Evolutionary conservation across 768 basidiomycete genomes (phyloP), one percentile per base, ranked within the genome.

Genomic region (Hygrophoropsis aurantiaca): DNA sequence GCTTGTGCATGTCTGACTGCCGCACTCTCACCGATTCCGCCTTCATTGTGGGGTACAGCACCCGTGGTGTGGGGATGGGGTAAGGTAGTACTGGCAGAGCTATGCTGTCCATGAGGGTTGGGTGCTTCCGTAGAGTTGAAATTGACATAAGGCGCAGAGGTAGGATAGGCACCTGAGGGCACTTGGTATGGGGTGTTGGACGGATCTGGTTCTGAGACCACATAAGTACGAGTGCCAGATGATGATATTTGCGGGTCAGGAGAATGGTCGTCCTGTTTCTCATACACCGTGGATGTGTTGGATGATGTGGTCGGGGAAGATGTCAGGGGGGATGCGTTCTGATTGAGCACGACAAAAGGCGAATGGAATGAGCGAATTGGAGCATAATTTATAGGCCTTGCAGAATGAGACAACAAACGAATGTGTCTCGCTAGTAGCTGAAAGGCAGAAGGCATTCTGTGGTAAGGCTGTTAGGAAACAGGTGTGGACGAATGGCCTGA

Each of bases 131-230:
- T 67, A 27, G 75, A 42, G 11, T 64, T 46, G 63, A 66, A 73
- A 58, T 69, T 71, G 46, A 70, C 64, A 58, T 75, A 77, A 15
- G 81, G 70, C 2, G 72, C 62, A 18, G 77, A 74, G 24, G 72
- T 71, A 34, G 78, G 74, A 61, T 81, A 82, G 5, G 85, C 86
- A 54, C 87, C 86, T 10, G 80, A 78, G 2, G 86, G 86, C n/a
- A 89, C 84, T 54, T 77, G 70, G 55, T 86, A 87, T 25, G 79
- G 78, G 35, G 73, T 76, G 46, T 81, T 61, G 46, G 79, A 69
- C 26, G 78, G 74, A 65, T 87, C 84, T 32, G 86, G 86, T 60
- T 85, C 74, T 25, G 84, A 86, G 52, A 87, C 86, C 52, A 88
- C 84, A 57, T 88, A 84, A 26, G 82, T 84, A 47, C 75, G 81